Conservation (phyloP, 257 asterid genomes). For the Scutellaria barbata region DNA sequence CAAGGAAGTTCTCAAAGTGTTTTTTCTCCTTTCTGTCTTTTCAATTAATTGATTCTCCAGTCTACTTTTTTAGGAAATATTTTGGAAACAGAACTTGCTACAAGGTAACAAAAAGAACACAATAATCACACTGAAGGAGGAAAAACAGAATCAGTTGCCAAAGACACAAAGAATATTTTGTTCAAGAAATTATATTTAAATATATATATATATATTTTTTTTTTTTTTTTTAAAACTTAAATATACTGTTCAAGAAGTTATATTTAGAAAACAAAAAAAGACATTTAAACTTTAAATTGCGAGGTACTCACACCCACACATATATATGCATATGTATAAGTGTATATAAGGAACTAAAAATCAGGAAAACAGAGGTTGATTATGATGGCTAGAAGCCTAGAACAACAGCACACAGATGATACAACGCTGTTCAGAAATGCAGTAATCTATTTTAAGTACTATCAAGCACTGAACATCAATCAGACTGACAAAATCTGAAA, state of each 20-base stretch:
- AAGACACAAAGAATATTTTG: neutral
- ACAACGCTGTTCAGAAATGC: neutral
- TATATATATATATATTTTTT: too few relatives aligned
- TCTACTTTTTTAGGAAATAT: neutral
- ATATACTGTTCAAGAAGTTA: neutral
- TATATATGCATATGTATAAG: neutral
- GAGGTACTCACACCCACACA: neutral
- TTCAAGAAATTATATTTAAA: neutral
- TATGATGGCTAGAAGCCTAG: neutral
- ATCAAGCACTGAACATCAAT: neutral
- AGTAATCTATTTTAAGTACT: neutral
- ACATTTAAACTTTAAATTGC: neutral
- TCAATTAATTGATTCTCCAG: slow-evolving; percentile 6
- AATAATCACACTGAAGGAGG: neutral
- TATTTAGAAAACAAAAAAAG: neutral
- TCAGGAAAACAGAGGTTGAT: neutral
- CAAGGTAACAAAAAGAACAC: neutral
- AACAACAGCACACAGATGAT: neutral
- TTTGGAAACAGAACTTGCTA: slow-evolving; percentile 5
- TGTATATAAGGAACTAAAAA: neutral
- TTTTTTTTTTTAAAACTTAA: too few relatives aligned
- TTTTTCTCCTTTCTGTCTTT: slow-evolving; percentile 1
- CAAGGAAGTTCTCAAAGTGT: neutral
- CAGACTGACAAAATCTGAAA: slow-evolving; percentile 14
- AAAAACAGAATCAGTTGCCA: neutral